Percentiles rank a stretch among this genome's conserved stretches.
phyloP scores from a whole-genome alignment of 495 filamentous ascomycete genomes.

The Aspergillus affinis region DNA sequence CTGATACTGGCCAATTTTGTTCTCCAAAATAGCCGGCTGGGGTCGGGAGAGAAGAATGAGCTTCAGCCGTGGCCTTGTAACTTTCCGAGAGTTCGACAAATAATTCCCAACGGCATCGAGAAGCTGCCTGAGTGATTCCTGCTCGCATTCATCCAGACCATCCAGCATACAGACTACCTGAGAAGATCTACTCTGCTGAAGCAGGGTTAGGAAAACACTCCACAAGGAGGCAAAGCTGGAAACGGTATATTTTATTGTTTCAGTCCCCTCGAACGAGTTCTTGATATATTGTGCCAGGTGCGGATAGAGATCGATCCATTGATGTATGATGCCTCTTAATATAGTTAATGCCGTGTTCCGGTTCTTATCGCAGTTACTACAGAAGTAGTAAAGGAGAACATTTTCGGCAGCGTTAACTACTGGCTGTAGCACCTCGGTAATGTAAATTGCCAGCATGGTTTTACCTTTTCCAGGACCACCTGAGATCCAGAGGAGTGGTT shows the following conservation, averaged over 20 bases:
- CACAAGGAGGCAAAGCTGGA: slow-evolving; percentile 31
- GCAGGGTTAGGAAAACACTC: slow-evolving; percentile 33
- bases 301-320: slow-evolving; percentile 25
- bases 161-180: slow-evolving; percentile 40
- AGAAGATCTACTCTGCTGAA: slow-evolving; percentile 25
- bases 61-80: slow-evolving; percentile 25
- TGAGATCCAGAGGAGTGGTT: slow-evolving; percentile 43
- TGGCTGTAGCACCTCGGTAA: slow-evolving; percentile 41
- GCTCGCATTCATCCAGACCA: slow-evolving; percentile 49
- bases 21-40: too few relatives aligned
- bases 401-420: slow-evolving; percentile 9
- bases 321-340: slow-evolving; percentile 41
- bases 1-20: slow-evolving; percentile 2
- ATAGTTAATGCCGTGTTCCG: slow-evolving; percentile 43
- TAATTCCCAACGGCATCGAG: too few relatives aligned
- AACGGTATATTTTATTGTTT: too few relatives aligned
- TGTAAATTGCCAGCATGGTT: slow-evolving; percentile 48
- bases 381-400: slow-evolving; percentile 45
- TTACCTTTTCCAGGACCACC: slow-evolving; percentile 52
- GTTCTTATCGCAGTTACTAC: slow-evolving; percentile 42
- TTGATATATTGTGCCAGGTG: slow-evolving; percentile 14
- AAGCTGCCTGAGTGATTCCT: slow-evolving; percentile 15
- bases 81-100: slow-evolving; percentile 9
- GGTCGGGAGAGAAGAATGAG: slow-evolving; percentile 40
- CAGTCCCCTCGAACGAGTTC: slow-evolving; percentile 25